Evolutionary conservation across 2,329 filamentous ascomycete species (phyloP), one percentile per base, ranked within the genome.

Genomic region (Pseudogymnoascus sp.): DNA sequence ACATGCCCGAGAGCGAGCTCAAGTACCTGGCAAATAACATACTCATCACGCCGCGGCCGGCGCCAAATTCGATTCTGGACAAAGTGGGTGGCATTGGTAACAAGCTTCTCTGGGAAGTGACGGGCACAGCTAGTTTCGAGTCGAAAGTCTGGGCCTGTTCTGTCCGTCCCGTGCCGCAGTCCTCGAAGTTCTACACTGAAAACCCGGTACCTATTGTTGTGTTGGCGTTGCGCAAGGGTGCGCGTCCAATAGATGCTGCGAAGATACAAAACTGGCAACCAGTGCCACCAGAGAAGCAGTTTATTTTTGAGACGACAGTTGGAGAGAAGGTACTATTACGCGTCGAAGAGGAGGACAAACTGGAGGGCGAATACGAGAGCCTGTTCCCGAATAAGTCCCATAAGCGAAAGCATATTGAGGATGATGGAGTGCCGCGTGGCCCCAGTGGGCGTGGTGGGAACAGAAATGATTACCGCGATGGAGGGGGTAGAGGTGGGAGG

Each of bases 1-100:
- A 82, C 64, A 77, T 86, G 62, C 80, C 85, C 28, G 85, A 89
- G 60, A 81, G 83, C 61, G 90, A 95, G 61, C 78, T 96, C 67
- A 91, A 90, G 67, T 84, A 86, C 66, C 87, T 96, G 69, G 92
- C 88, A 53, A 96, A 95, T 76, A 93, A 88, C 75, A 92, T 99
- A 69, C 82, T 97, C 70, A 97, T 99, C 72, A 89, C 88, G 38
- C 88, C 91, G 1, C 86, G 89, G 10, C 86, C 89, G 0, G 90
- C 89, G 60, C 85, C 89, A 2, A 80, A 82, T 60, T 83, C 81
- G 67, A 87, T 95, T 21, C 78, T 97, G 33, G 83, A 89, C 61
- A 94, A 91, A 74, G 88, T 94, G 10, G 94, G 94, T 44, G 93
- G 93, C 28, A 85, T 96, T 71, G 91, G 92, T 35, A 86, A 84